These are phyloP conservation scores for Yamadazyma insecticola DNA, from an alignment of 805 yeast genomes.

Conservation along the genomic window DNA sequence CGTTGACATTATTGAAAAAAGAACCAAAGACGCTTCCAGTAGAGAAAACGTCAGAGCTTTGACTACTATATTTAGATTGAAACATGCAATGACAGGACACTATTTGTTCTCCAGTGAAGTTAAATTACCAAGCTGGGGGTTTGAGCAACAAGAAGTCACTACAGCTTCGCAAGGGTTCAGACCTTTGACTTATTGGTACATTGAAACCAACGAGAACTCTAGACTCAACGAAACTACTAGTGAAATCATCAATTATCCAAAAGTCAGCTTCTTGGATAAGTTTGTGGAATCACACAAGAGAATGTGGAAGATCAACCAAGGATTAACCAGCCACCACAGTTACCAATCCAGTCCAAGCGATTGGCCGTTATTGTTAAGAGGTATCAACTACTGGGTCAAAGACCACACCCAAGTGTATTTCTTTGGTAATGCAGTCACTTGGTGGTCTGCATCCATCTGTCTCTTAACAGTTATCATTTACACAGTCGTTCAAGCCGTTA, in stretches of 20 bases:
- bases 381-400: constrained; percentile 75
- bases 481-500: constrained; percentile 42
- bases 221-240: constrained; percentile 25
- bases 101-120: constrained; percentile 71
- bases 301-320: constrained; percentile 77
- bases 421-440: constrained; percentile 72
- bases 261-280: constrained; percentile 53
- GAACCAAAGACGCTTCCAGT: constrained; percentile 48
- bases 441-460: constrained; percentile 68
- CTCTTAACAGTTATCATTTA: constrained; percentile 48
- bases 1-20: constrained; percentile 61
- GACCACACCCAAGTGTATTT: constrained; percentile 61
- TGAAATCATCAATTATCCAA: constrained; percentile 43
- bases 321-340: constrained; percentile 62
- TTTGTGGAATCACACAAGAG: constrained; percentile 59
- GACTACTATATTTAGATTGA: constrained; percentile 65
- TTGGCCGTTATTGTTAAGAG: constrained; percentile 75
- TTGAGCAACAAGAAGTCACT: constrained; percentile 80
- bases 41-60: constrained; percentile 57
- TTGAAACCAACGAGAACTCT: constrained; percentile 64
- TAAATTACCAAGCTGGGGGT: constrained; percentile 79
- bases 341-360: constrained; percentile 68
- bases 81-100: constrained; percentile 78
- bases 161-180: constrained; percentile 68
- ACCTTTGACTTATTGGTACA: constrained; percentile 62